Conservation (phyloP, 306 rosid genomes). For the Prunus padus region DNA sequence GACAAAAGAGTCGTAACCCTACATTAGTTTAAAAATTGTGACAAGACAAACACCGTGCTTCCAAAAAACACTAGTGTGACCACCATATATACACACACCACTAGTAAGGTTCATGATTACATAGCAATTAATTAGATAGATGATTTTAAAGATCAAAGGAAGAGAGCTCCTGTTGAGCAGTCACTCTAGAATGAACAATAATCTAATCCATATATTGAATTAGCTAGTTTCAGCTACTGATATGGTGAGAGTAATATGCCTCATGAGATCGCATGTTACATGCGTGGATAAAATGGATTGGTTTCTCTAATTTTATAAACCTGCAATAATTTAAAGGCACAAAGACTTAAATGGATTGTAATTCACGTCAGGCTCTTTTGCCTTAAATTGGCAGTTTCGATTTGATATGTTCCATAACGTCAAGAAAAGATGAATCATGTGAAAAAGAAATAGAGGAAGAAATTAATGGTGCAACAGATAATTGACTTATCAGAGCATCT, state of each 20-base stretch:
- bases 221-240: too few species aligned
- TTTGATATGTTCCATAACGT: not conserved
- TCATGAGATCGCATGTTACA: not conserved
- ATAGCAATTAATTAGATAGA: too few species aligned
- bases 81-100: too few species aligned
- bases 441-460: conserved; percentile 32
- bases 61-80: too few species aligned
- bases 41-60: too few species aligned
- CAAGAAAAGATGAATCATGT: conserved; percentile 31
- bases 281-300: conserved; percentile 9
- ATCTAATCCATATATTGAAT: not conserved
- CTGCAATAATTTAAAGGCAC: not conserved
- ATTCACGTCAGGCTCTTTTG: conserved; percentile 7
- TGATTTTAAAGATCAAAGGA: too few species aligned
- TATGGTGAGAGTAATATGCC: not conserved
- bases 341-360: conserved; percentile 17
- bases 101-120: too few species aligned
- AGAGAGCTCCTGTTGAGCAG: not conserved
- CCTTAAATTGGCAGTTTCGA: conserved; percentile 6
- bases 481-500: conserved; percentile 45
- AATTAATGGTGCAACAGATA: conserved; percentile 47
- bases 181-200: not conserved
- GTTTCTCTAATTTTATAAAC: not conserved
- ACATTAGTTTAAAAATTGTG: too few species aligned
- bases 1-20: too few species aligned